A percentile compares a stretch with the other conserved stretches of the same genome.
phyloP scores from a whole-genome alignment of 2,329 filamentous ascomycete species.

The Thielaviopsis populi region DNA sequence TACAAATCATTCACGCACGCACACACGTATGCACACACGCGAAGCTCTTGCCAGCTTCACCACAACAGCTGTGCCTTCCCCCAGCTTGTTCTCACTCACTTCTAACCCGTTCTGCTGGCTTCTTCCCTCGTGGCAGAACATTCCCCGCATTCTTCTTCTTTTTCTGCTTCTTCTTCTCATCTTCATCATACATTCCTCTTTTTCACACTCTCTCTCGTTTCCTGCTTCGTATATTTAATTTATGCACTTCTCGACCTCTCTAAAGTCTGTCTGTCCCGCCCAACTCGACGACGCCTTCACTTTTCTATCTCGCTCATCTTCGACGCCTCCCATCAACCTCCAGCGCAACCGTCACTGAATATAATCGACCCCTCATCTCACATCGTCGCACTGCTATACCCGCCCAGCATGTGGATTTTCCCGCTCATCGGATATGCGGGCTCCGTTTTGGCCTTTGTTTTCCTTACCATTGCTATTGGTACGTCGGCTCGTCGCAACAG shows the following conservation, averaged over 20 bases:
- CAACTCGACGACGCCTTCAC: background rate
- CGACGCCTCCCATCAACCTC: background rate
- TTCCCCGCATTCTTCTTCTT: background rate
- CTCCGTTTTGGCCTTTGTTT: conserved; percentile 75
- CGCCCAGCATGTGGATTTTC: conserved; percentile 73
- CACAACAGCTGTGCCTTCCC: background rate
- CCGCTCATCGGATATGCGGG: conserved; percentile 83
- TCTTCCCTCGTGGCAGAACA: background rate
- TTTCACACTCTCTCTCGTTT: background rate
- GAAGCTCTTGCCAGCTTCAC: background rate
- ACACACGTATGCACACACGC: too few species aligned
- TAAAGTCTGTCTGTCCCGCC: background rate
- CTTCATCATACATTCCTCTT: background rate
- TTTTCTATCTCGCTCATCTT: conserved; percentile 1
- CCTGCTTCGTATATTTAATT: background rate
- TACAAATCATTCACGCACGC: background rate
- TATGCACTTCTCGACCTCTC: background rate
- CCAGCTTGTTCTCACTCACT: background rate
- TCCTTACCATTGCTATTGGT: conserved; percentile 89
- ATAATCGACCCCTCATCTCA: background rate
- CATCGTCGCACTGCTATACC: background rate
- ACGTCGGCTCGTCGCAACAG: conserved; percentile 21
- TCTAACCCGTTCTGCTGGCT: background rate
- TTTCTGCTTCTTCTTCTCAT: background rate
- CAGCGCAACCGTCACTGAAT: background rate